Evolutionary conservation across 805 yeast species (phyloP).

Genomic region (Saccharomycopsis olivae): DNA sequence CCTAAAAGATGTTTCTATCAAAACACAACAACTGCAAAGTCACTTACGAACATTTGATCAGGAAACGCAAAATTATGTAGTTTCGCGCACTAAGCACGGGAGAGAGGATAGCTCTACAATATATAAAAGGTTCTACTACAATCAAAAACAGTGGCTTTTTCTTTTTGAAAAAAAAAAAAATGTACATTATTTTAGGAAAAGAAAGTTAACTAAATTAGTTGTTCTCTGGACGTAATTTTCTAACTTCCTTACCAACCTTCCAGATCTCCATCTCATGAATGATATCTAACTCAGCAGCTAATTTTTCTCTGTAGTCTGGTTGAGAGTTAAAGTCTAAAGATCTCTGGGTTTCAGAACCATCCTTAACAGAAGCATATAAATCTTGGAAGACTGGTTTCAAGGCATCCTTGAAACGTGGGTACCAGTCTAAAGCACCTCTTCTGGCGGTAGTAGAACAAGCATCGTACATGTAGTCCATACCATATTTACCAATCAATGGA

Average conservation of each 20-base stretch:
- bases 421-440: slow-evolving; percentile 99
- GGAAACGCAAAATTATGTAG: too few species aligned
- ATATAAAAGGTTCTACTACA: too few species aligned
- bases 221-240: slow-evolving; percentile 99
- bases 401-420: slow-evolving; percentile 97
- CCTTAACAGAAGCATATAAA: slow-evolving; percentile 87
- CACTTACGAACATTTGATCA: too few species aligned
- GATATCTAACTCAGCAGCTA: slow-evolving; percentile 84
- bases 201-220: slow-evolving; percentile 45
- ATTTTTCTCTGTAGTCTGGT: slow-evolving; percentile 93
- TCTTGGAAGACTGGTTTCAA: slow-evolving; percentile 97
- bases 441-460: slow-evolving; percentile 99
- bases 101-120: too few species aligned
- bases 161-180: too few species aligned
- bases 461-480: slow-evolving; percentile 99
- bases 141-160: too few species aligned
- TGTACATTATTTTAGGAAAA: too few species aligned
- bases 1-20: too few species aligned
- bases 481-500: slow-evolving; percentile 98
- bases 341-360: slow-evolving; percentile 96
- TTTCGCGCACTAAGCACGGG: too few species aligned
- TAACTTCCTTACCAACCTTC: slow-evolving; percentile 98
- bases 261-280: slow-evolving; percentile 99
- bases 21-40: too few species aligned
- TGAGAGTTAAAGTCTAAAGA: slow-evolving; percentile 98